A percentile compares a stretch with the other conserved stretches of the same genome.
These are phyloP conservation scores for Apiospora hydei DNA, from an alignment of 2,329 filamentous ascomycete genomes.

Conservation along the genomic window DNA sequence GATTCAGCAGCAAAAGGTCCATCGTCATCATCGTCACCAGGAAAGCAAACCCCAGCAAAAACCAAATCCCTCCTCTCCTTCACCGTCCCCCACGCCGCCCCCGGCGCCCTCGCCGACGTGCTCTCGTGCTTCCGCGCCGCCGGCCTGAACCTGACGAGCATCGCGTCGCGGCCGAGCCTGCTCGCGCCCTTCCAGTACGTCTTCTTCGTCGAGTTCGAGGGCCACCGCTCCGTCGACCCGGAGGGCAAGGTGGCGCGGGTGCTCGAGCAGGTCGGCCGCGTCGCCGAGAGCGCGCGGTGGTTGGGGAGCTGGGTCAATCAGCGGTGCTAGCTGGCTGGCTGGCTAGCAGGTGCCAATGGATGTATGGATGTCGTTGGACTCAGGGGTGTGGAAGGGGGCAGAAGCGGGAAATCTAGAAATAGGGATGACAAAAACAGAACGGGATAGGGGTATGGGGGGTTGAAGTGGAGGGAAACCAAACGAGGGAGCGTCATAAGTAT, in stretches of 20 bases:
- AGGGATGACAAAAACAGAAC: not conserved
- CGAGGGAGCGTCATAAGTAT: not conserved
- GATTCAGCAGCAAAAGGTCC: slow-evolving; percentile 28
- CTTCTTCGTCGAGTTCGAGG: slow-evolving; percentile 91
- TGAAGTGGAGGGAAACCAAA: not conserved
- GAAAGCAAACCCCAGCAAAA: not conserved
- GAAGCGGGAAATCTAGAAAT: not conserved
- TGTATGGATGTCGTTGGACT: not conserved
- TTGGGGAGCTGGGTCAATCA: slow-evolving; percentile 69
- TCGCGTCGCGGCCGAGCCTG: slow-evolving; percentile 84
- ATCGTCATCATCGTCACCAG: slow-evolving; percentile 20
- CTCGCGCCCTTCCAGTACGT: slow-evolving; percentile 85
- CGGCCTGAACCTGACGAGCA: slow-evolving; percentile 85
- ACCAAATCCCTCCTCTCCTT: slow-evolving; percentile 82
- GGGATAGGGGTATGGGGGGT: not conserved
- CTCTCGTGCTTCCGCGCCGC: slow-evolving; percentile 78
- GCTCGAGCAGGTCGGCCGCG: slow-evolving; percentile 62
- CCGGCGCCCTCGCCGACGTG: slow-evolving; percentile 84
- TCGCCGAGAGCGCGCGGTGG: slow-evolving; percentile 72
- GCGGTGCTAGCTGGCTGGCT: not conserved
- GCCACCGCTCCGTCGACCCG: slow-evolving; percentile 60
- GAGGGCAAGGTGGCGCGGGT: slow-evolving; percentile 66
- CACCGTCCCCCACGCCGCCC: slow-evolving; percentile 76
- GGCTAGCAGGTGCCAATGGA: not conserved
- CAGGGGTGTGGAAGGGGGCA: not conserved